These are phyloP conservation scores for Lumnitzera racemosa DNA, from an alignment of 345 rosid genomes.

Conservation along the genomic window DNA sequence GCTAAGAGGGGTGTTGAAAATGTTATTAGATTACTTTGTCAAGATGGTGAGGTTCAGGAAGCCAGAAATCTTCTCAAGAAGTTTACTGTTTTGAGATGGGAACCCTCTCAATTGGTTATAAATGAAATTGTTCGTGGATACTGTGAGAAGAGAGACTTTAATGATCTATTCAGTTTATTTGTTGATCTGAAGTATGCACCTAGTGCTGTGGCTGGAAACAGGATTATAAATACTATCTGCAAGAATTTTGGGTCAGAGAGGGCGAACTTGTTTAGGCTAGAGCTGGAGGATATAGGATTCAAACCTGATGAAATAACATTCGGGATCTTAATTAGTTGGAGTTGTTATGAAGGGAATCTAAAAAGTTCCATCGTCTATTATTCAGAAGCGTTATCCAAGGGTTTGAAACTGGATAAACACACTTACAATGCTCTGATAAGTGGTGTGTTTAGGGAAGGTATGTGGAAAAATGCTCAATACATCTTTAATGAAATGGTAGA, in stretches of 20 bases:
- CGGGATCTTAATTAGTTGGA: constrained; percentile 65
- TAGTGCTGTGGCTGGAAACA: constrained; percentile 43
- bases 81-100: constrained; percentile 37
- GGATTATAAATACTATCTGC: constrained; percentile 47
- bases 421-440: constrained; percentile 54
- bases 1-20: constrained; percentile 28
- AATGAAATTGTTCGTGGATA: constrained; percentile 51
- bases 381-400: constrained; percentile 46
- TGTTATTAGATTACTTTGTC: constrained; percentile 51
- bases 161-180: constrained; percentile 52
- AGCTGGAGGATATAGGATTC: constrained; percentile 52
- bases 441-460: constrained; percentile 43
- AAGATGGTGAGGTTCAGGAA: constrained; percentile 52
- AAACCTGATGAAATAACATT: constrained; percentile 49
- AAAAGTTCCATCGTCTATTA: constrained; percentile 39
- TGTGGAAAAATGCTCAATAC: constrained; percentile 40
- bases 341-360: constrained; percentile 53
- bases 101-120: constrained; percentile 25
- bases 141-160: constrained; percentile 67
- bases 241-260: constrained; percentile 38
- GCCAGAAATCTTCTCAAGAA: constrained; percentile 54
- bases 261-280: constrained; percentile 44
- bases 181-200: constrained; percentile 35
- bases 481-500: constrained; percentile 62
- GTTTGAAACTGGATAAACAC: constrained; percentile 39